Conservation (phyloP, 2,329 filamentous ascomycete genomes). For the Capronia coronata region DNA sequence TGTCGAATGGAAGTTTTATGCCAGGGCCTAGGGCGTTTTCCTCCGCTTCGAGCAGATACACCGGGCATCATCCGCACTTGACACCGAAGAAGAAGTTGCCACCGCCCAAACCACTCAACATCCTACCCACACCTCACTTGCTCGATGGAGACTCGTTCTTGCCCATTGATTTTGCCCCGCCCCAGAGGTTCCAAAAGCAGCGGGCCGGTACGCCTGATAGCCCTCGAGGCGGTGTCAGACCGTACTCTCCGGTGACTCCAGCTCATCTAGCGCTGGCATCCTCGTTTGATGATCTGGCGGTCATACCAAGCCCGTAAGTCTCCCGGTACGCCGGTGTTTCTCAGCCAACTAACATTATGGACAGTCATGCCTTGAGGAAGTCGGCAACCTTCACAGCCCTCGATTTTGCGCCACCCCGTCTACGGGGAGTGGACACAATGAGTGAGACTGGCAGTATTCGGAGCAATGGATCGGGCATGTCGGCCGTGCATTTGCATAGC, state of each 20-base stretch:
- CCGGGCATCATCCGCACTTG: conserved; percentile 38
- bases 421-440: conserved; percentile 38
- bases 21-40: conserved; percentile 57
- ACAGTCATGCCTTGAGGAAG: conserved; percentile 44
- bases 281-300: conserved; percentile 77
- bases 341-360: conserved; percentile 11
- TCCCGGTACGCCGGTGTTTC: conserved; percentile 62
- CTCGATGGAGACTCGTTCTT: conserved; percentile 74
- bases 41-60: conserved; percentile 50
- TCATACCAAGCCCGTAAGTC: conserved; percentile 86
- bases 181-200: conserved; percentile 58
- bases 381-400: conserved; percentile 44
- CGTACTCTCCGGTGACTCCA: conserved; percentile 68
- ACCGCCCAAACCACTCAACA: conserved; percentile 65
- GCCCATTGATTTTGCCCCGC: conserved; percentile 82
- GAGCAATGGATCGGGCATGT: conserved; percentile 73
- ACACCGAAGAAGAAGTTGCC: conserved; percentile 54
- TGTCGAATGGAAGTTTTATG: conserved; percentile 39
- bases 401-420: conserved; percentile 47
- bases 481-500: conserved; percentile 60
- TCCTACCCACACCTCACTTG: conserved; percentile 78
- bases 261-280: conserved; percentile 72
- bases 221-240: conserved; percentile 51
- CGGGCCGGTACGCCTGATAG: conserved; percentile 61
- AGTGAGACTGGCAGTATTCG: conserved; percentile 48